These are phyloP conservation scores for Blechomonas ayalai DNA, from an alignment of 208 protist genomes.

Conservation along the genomic window DNA sequence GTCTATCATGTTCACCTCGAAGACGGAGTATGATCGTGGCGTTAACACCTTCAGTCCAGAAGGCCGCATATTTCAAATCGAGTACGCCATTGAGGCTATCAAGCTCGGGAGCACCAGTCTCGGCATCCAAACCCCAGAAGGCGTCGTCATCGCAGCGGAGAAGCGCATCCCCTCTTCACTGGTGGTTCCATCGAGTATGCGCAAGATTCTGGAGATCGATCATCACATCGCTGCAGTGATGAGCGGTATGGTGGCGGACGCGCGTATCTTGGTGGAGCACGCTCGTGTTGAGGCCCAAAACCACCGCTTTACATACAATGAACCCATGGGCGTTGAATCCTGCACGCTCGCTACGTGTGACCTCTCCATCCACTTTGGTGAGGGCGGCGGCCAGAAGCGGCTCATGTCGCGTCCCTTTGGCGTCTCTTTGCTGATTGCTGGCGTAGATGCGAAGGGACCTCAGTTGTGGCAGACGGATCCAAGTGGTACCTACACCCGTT, in stretches of 20 bases:
- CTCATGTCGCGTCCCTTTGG: constrained; percentile 97
- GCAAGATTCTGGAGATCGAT: constrained; percentile 99
- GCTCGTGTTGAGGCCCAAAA: constrained; percentile 98
- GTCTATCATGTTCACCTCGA: constrained; percentile 82
- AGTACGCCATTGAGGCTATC: constrained; percentile 91
- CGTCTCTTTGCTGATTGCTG: constrained; percentile 98
- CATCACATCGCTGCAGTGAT: constrained; percentile 94
- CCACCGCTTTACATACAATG: constrained; percentile 99
- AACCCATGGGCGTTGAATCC: constrained; percentile 96
- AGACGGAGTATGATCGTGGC: constrained; percentile 97
- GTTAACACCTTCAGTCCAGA: constrained; percentile 99
- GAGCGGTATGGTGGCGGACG: constrained; percentile 98
- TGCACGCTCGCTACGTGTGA: constrained; percentile 97
- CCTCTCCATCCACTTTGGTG: constrained; percentile 96
- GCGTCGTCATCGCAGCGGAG: constrained; percentile 98
- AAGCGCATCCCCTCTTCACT: constrained; percentile 98
- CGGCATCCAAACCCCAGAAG: constrained; percentile 96
- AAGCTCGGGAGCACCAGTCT: constrained; percentile 98
- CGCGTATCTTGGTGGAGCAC: constrained; percentile 97
- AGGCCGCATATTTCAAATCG: constrained; percentile 98
- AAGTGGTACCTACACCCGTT: constrained; percentile 95
- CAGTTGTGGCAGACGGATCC: constrained; percentile 97
- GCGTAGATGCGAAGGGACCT: constrained; percentile 96
- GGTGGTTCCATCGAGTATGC: constrained; percentile 93
- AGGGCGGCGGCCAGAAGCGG: constrained; percentile 86